Conservation (phyloP, 176 grass and related monocot genomes). For the Ampelocalamus luodianensis region DNA sequence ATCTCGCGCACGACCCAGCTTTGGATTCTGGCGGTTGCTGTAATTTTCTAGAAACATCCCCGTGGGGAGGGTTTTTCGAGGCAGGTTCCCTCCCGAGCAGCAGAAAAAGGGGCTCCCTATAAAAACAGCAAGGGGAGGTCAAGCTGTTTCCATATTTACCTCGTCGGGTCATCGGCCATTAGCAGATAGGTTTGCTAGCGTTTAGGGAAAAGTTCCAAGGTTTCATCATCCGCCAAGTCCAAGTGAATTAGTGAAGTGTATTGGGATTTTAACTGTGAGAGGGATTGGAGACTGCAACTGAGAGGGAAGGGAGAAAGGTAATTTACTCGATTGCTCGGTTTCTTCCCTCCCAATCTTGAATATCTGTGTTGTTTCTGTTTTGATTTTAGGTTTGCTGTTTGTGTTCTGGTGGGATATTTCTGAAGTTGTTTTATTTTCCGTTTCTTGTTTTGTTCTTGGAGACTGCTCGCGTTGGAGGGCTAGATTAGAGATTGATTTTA, state of each 20-base stretch:
- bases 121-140: conserved; percentile 22
- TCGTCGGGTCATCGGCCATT: conserved; percentile 24
- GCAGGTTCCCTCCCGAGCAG: neutral
- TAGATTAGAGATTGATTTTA: neutral
- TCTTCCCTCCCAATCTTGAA: neutral
- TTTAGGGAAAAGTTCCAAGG: conserved; percentile 1
- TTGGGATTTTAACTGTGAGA: neutral
- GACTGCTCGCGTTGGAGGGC: neutral
- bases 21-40: conserved; percentile 47
- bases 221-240: neutral
- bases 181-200: conserved; percentile 11
- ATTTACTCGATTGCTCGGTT: neutral
- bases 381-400: neutral
- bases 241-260: neutral
- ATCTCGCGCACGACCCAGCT: neutral
- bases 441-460: neutral
- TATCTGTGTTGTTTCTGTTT: too few species aligned
- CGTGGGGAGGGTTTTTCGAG: neutral
- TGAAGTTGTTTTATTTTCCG: neutral
- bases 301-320: conserved; percentile 14
- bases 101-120: conserved; percentile 1
- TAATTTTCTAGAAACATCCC: conserved; percentile 42
- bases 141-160: conserved; percentile 39
- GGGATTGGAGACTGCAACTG: neutral
- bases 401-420: neutral